Evolutionary conservation across 768 basidiomycete species (phyloP).

Genomic region (Boletus huronensis): DNA sequence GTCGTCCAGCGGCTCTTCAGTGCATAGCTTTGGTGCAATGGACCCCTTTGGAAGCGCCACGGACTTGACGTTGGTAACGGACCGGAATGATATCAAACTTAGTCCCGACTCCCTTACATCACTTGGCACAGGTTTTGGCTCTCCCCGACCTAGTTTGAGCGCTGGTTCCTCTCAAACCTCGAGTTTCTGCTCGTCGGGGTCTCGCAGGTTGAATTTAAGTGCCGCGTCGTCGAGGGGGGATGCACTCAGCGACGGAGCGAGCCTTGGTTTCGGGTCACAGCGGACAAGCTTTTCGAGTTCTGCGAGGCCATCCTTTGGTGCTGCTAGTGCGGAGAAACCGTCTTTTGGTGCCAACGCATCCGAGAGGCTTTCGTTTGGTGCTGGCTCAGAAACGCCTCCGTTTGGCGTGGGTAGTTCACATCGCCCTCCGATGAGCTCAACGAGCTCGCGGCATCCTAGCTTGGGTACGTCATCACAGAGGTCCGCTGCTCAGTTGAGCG

Average conservation of each 20-base stretch:
- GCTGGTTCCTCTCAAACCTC: slow-evolving; percentile 29
- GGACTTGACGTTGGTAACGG: slow-evolving; percentile 26
- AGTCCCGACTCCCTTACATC: slow-evolving; percentile 28
- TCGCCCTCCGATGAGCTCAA: slow-evolving; percentile 3
- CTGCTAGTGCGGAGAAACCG: slow-evolving; percentile 15
- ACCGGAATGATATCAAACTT: slow-evolving; percentile 22
- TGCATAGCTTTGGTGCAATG: slow-evolving; percentile 12
- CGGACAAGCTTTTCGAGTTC: slow-evolving; percentile 21
- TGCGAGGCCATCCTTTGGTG: slow-evolving; percentile 17
- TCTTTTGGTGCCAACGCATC: slow-evolving; percentile 12
- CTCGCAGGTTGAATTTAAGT: slow-evolving; percentile 23
- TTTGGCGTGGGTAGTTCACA: slow-evolving; percentile 15
- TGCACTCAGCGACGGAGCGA: slow-evolving; percentile 11
- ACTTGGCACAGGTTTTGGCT: slow-evolving; percentile 25
- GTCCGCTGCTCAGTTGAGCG: background rate
- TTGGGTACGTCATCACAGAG: slow-evolving; percentile 13
- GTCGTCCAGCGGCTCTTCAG: slow-evolving; percentile 22
- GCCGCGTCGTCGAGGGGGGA: slow-evolving; percentile 21
- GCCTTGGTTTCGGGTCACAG: slow-evolving; percentile 19
- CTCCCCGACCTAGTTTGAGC: slow-evolving; percentile 25
- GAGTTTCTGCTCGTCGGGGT: slow-evolving; percentile 24
- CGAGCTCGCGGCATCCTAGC: slow-evolving; percentile 4
- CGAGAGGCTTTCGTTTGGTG: slow-evolving; percentile 19
- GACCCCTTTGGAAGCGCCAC: slow-evolving; percentile 9
- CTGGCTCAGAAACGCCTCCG: slow-evolving; percentile 10